Conservation (phyloP, 371 early-diverging fungal species). For the Apophysomyces variabilis region DNA sequence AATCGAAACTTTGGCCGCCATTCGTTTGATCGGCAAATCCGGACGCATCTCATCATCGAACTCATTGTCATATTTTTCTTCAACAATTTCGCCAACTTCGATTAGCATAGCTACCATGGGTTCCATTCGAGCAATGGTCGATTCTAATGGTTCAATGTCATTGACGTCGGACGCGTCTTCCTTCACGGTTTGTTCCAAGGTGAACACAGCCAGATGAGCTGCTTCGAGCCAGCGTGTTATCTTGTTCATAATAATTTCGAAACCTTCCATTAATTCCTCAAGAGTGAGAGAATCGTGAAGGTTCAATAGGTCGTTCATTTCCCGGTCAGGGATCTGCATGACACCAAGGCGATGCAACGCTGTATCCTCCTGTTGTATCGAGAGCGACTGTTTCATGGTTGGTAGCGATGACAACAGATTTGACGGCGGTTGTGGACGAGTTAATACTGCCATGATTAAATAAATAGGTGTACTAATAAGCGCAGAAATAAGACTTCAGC, state of each 20-base stretch:
- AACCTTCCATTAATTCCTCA: slow-evolving; percentile 17
- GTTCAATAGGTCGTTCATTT: slow-evolving; percentile 22
- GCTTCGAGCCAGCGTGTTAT: slow-evolving; percentile 41
- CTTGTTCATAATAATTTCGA: slow-evolving; percentile 25
- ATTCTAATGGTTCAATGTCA: slow-evolving; percentile 25
- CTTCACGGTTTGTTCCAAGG: slow-evolving; percentile 42
- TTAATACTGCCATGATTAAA: slow-evolving; percentile 6
- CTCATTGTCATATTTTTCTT: slow-evolving; percentile 34
- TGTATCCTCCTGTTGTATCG: slow-evolving; percentile 6
- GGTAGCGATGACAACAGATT: background rate
- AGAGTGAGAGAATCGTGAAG: slow-evolving; percentile 19
- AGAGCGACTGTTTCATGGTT: slow-evolving; percentile 6
- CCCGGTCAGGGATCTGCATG: slow-evolving; percentile 25
- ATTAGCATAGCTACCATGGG: slow-evolving; percentile 25
- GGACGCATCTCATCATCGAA: slow-evolving; percentile 22
- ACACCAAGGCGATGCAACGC: slow-evolving; percentile 3
- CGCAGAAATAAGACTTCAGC: background rate
- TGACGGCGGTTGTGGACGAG: slow-evolving; percentile 5
- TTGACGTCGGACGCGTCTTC: slow-evolving; percentile 22
- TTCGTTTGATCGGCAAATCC: slow-evolving; percentile 20
- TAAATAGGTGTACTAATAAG: slow-evolving; percentile 2
- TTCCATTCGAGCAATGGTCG: slow-evolving; percentile 20
- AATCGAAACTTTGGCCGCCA: slow-evolving; percentile 22
- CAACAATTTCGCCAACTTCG: slow-evolving; percentile 26
- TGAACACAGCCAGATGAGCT: slow-evolving; percentile 45